Evolutionary conservation across 2,329 filamentous ascomycete genomes (phyloP), one percentile per base, ranked within the genome.

Genomic region (Penicillium concentricum): DNA sequence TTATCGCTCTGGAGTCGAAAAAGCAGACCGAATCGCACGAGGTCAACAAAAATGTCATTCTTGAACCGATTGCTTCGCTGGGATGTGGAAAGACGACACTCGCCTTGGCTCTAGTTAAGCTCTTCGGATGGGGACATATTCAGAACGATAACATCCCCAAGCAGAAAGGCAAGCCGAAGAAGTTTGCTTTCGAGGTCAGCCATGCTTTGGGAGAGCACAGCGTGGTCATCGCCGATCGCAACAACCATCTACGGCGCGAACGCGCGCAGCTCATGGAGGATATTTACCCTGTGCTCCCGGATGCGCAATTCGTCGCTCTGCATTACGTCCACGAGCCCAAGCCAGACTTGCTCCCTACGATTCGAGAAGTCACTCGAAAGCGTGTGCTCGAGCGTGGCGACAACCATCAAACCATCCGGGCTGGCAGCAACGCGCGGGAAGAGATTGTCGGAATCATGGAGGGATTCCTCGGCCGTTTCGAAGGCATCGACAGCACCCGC

Each of bases 11-110:
- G 62, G 78, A 85, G 61, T 74, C 78, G 20, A 20, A 59, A n/a
- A 43, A 49, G 13, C 83, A 81, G 12, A 75, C 80, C 4, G 75
- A 80, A 13, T 73, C 78, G 8, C 71, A 74, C 5, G 61, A 86
- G 7, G 84, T 90, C 2, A 82, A 79, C 0, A 76, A 80, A 4
- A 85, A 95, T 67, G 81, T 97, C 16, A 83, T 97, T 18, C 81
- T 99, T n/a, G 88, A 92, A 6, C 92, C 94, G 0, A 87, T 97
- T 65, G 92, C 94, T 2, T 96, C 94, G 0, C 89, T 99, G 52
- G 94, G 94, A 10, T 99, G 94, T 70, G 94, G 94, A 54, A 99
- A 99, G 81, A 99, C 94, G 0, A 99, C 94, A 0, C 78, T 99
- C 48, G 92, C 90, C 3, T 76, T 95, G 48, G 92, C 90, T 2